Evolutionary conservation across 176 grass and related monocot genomes (phyloP), one percentile per base, ranked within the genome.

Genomic region (Neostapfia colusana): DNA sequence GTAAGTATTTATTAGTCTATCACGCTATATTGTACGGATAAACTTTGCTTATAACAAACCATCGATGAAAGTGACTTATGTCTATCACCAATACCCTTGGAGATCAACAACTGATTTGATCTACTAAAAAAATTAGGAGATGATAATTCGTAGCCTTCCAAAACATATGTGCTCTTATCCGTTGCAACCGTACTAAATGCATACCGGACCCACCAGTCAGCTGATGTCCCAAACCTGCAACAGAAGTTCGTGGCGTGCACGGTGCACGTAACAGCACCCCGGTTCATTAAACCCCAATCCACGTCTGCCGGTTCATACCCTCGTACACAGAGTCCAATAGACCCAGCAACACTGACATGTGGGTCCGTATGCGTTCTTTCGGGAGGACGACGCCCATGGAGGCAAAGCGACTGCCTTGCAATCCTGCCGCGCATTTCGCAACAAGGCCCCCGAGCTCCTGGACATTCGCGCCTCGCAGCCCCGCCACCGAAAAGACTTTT

Each of bases 331-430:
- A 1, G 44, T 55, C 35, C 56, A 55, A 31, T 25, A 7, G 0
- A 26, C 7, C 1, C 1, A 0, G 0, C 0, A 0, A 56, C 12
- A 41, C 69, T 68, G 83, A 34, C 34, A 15, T 0, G 0, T 7
- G 51, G 58, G 8, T 1, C 41, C 51, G 3, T 1, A 0, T 31
- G 0, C 0, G 0, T 15, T 12, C 3, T 0, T 3, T 3, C 0
- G 0, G 14, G 21, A 2, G 46, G 49, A 35, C 67, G 1, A 65
- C 67, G 58, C 10, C 25, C 57, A 78, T 58, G 64, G 53, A 4
- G 14, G 6, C 15, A 0, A 7, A 9, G 5, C 8, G 51, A 21
- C 74, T 12, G 15, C 13, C 49, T 35, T 4, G 25, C 38, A 2
- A 7, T 11, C 56, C 36, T 3, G 70, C 50, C 25, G 39, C 62